phyloP scores from a whole-genome alignment of 148 eudicot genomes.

The Vaccinium myrtillus region DNA sequence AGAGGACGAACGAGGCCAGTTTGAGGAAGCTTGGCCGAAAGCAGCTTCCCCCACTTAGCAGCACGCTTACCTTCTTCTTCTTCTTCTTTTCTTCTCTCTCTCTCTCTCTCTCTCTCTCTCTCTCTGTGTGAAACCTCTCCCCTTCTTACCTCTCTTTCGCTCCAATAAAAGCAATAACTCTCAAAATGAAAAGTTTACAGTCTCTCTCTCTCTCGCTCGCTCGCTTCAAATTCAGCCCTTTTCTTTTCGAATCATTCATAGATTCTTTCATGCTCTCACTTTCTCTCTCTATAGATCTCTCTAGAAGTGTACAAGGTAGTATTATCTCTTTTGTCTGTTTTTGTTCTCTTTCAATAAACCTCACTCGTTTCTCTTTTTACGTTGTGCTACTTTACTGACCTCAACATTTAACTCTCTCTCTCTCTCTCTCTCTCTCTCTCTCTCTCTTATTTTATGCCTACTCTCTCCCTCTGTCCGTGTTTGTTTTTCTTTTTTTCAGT shows the following conservation, averaged over 20 bases:
- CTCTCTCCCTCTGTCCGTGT: too few relatives aligned
- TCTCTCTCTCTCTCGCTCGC: neutral
- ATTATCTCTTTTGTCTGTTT: neutral
- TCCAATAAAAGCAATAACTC: neutral
- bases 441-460: too few relatives aligned
- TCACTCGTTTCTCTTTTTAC: neutral
- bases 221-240: neutral
- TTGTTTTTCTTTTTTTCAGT: too few relatives aligned
- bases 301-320: neutral
- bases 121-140: neutral
- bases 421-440: too few relatives aligned
- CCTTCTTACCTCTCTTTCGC: neutral
- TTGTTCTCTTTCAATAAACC: too few relatives aligned
- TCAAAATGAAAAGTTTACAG: neutral
- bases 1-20: conserved; percentile 40
- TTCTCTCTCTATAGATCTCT: neutral
- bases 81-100: neutral
- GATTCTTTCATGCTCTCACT: neutral
- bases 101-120: too few relatives aligned
- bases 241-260: neutral
- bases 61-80: neutral
- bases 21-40: conserved; percentile 35
- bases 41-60: conserved; percentile 1
- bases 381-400: too few relatives aligned
- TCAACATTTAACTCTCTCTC: too few relatives aligned